Evolutionary conservation across 2,329 filamentous ascomycete species (phyloP).

Genomic region (Alternaria sp.): DNA sequence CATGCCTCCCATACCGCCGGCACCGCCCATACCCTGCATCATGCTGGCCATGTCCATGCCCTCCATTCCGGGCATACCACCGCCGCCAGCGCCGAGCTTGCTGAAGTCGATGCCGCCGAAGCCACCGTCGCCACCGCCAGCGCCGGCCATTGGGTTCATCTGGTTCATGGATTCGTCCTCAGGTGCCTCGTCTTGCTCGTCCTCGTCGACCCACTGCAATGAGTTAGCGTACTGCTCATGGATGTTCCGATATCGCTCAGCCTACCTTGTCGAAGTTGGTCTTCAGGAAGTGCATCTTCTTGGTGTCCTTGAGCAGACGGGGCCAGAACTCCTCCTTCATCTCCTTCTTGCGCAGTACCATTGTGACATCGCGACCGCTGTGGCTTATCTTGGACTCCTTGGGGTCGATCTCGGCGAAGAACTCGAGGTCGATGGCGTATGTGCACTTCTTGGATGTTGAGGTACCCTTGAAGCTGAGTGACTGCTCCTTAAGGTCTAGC

Average conservation of each 20-base stretch:
- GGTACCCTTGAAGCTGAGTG: slow-evolving; percentile 82
- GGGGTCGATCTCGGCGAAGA: slow-evolving; percentile 90
- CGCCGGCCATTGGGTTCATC: slow-evolving; percentile 60
- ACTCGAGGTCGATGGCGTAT: slow-evolving; percentile 84
- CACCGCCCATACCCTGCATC: slow-evolving; percentile 43
- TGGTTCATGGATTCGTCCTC: slow-evolving; percentile 70
- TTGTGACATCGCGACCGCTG: slow-evolving; percentile 84
- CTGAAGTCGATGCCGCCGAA: slow-evolving; percentile 93
- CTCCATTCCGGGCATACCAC: slow-evolving; percentile 49
- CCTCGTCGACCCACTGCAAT: slow-evolving; percentile 87
- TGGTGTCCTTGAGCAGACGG: slow-evolving; percentile 84
- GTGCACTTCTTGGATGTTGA: slow-evolving; percentile 84
- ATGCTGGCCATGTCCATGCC: slow-evolving; percentile 41
- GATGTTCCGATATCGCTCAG: neutral
- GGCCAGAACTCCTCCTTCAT: slow-evolving; percentile 95
- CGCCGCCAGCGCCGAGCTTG: slow-evolving; percentile 69
- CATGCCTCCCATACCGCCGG: slow-evolving; percentile 14
- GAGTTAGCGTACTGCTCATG: slow-evolving; percentile 25
- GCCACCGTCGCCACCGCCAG: slow-evolving; percentile 64
- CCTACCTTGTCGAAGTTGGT: slow-evolving; percentile 95
- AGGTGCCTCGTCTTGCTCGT: slow-evolving; percentile 90
- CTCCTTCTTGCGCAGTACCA: slow-evolving; percentile 97
- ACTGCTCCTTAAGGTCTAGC: slow-evolving; percentile 73
- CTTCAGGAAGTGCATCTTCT: slow-evolving; percentile 95
- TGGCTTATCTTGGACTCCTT: slow-evolving; percentile 85